phyloP scores from a whole-genome alignment of 2,329 filamentous ascomycete genomes.

The Aspergillus puulaauensis region DNA sequence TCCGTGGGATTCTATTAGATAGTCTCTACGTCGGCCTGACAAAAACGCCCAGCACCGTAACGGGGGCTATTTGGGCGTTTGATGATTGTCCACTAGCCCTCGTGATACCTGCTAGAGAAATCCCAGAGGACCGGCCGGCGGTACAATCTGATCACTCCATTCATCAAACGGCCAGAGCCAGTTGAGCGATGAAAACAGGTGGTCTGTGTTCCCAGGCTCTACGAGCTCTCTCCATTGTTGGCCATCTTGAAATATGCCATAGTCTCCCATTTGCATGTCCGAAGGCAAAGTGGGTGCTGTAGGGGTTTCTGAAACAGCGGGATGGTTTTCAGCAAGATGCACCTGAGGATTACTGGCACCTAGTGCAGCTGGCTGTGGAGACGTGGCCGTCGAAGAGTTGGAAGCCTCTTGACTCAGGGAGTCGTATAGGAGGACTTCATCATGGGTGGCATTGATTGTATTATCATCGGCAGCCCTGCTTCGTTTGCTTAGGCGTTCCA shows the following conservation, averaged over 20 bases:
- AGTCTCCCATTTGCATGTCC: neutral
- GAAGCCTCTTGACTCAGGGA: neutral
- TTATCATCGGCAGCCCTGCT: no score
- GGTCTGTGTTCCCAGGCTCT: neutral
- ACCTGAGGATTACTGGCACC: no score
- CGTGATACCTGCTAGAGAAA: no score
- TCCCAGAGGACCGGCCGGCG: no score
- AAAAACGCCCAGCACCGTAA: no score
- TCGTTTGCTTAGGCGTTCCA: neutral
- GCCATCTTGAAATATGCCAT: neutral
- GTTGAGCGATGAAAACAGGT: neutral
- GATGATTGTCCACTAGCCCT: no score
- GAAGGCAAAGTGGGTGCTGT: neutral
- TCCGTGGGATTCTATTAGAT: no score
- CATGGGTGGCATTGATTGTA: neutral
- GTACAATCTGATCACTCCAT: neutral
- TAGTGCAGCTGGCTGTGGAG: no score
- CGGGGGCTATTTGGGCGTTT: no score
- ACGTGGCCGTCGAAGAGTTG: neutral
- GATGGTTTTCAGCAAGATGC: no score
- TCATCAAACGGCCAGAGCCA: slow-evolving; percentile 1
- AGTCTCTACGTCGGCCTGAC: no score
- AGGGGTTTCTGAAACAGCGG: no score
- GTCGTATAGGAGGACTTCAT: neutral
- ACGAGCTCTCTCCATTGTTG: neutral